Evolutionary conservation across 257 asterid species (phyloP), one percentile per base, ranked within the genome.

Genomic region (Lavandula angustifolia): DNA sequence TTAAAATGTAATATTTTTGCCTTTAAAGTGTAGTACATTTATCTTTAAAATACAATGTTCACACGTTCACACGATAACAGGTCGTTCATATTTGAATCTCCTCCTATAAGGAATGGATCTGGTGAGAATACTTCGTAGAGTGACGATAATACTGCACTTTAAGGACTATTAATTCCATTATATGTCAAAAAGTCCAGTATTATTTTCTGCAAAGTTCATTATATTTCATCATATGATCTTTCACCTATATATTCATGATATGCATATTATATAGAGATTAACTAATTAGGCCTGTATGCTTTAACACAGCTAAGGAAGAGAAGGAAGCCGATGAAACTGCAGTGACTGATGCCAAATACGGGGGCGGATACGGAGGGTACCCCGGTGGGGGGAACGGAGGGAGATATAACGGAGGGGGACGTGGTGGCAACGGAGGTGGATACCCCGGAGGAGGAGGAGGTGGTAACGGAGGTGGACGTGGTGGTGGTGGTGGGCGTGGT

Each of bases 321-420:
- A 7, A 18, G 14, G 52, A 22, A 53, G 52, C 38, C 4, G 51
- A 47, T 54, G 70, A 18, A 31, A 54, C 4, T 4, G 48, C 34
- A 9, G 54, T 62, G 1, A 17, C 9, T 16, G 75, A 62, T 38
- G 43, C 71, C 33, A 58, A 48, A 46, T 50, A 64, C 7, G 62
- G 62, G 4, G 62, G 62, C 1, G 27, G 27, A 22, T 9, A 12
- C 16, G 62, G 62, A 33, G 37, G 1, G 37, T 1, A 33, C 37
- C n/a, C n/a, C n/a, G n/a, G 46, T 0, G 46, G 57, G 0, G 37
- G 37, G 0, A 33, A 33, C 2, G 34, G 57, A 0, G 40, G 17
- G 0, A 17, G 40, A 0, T n/a, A n/a, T n/a, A 33, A 33, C 6
- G 37, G 37, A 4, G 37, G 37, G 1, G 37, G 37, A 33, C 37